Base-by-base conservation (phyloP, 1,139 yeast genomes). In the Kluyveromyces marxianus region DNA sequence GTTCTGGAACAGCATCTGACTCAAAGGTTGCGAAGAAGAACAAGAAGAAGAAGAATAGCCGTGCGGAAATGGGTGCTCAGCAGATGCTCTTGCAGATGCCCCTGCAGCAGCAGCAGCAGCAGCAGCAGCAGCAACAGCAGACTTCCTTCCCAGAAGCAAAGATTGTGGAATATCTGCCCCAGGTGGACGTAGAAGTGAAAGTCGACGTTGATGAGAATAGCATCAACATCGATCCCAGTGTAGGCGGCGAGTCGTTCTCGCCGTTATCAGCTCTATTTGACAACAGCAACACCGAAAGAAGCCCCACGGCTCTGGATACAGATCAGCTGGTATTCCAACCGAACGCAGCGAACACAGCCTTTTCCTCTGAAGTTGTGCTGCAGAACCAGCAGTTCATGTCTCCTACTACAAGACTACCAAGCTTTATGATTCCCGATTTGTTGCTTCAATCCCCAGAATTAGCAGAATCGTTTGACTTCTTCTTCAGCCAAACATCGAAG, bases 401-500 rank as follows among this genome's bases (percentile, higher is more conserved):
- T 33, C 46, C 39, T 36, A 25, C 7, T 26, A 26, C 44, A 1
- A 69, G 74, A 1, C 74, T 75, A 39, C 59, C 81, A 3, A 40
- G 43, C 25, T 57, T 68, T 7, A 83, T 83, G 2, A 62, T 80
- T 24, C 88, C 89, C 0, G 81, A 79, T 48, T 60, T 79, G 8
- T 64, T 82, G 29, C 62, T 76, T 8, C 74, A 74, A 46, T 82
- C 79, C 3, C 83, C 86, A 1, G 74, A 71, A 52, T 79, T 80
- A 57, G 35, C 48, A 66, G 79, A 76, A 46, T 67, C 81, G 25
- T 78, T 84, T 66, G 79, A 79, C 51, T 81, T 80, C 54, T 85
- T 78, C 71, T 67, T 81, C 14, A 70, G 77, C 46, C 77, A 79
- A 8, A 84, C 87, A 0, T 76, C 89, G 1, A 72, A 72, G 39